Percentiles rank a stretch among this genome's conserved stretches.
Evolutionary conservation across 1,139 yeast genomes (phyloP).

Genomic region (Pichia sp.): DNA sequence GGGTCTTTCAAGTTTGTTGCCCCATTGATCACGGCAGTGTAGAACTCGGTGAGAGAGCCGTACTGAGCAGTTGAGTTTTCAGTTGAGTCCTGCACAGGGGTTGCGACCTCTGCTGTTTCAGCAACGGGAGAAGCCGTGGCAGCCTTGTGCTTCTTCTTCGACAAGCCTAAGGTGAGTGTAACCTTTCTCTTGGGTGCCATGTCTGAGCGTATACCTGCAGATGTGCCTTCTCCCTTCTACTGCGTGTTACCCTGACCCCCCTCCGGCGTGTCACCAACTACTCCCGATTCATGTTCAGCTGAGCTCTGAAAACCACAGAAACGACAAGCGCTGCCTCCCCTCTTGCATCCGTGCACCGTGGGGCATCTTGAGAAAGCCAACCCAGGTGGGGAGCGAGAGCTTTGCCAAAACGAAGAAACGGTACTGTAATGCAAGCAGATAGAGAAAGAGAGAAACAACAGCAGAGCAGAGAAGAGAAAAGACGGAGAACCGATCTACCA

Average conservation of each 20-base stretch:
- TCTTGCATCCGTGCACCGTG: conserved; percentile 2
- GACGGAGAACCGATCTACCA: not conserved
- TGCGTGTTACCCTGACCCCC: not conserved
- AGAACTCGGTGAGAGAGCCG: conserved; percentile 9
- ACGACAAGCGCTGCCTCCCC: not conserved
- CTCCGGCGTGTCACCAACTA: not conserved
- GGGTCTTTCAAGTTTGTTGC: conserved; percentile 16
- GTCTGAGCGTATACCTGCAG: not conserved
- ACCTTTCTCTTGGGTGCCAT: conserved; percentile 26
- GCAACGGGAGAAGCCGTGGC: not conserved
- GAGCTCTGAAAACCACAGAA: not conserved
- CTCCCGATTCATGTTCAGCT: not conserved
- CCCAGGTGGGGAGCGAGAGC: not conserved
- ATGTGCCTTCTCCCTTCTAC: too few relatives aligned
- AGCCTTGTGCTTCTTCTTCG: conserved; percentile 21
- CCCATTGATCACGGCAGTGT: conserved; percentile 7
- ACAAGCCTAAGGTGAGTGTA: conserved; percentile 16
- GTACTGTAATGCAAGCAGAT: not conserved
- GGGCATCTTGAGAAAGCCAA: not conserved
- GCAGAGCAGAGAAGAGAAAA: not conserved
- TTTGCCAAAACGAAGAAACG: not conserved
- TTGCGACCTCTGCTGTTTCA: not conserved
- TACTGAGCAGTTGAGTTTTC: not conserved
- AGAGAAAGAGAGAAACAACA: not conserved
- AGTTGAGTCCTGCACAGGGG: not conserved